These are phyloP conservation scores for Withania somnifera DNA, from an alignment of 305 asterid genomes.

Conservation along the genomic window DNA sequence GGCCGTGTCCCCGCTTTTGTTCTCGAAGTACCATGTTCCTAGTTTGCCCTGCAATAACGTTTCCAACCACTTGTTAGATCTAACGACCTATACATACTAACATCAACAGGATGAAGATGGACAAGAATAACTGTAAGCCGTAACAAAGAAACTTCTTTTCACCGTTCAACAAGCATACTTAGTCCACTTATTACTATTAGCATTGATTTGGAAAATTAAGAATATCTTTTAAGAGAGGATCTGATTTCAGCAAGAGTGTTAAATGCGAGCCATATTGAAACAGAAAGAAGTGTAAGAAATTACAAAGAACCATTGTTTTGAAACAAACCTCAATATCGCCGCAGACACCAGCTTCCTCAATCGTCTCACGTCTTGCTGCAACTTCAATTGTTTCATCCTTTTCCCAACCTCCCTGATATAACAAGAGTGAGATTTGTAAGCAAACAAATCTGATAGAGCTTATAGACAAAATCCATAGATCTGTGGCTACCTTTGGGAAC, in stretches of 20 bases:
- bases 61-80: background rate
- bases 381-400: conserved; percentile 54
- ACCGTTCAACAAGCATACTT: background rate
- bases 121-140: background rate
- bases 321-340: conserved; percentile 66
- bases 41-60: conserved; percentile 31
- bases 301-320: background rate
- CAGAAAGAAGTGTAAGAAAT: no score
- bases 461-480: background rate
- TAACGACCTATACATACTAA: background rate
- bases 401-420: conserved; percentile 90
- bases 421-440: background rate
- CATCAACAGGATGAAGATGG: background rate
- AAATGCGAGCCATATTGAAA: background rate
- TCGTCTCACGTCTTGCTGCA: conserved; percentile 75
- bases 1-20: conserved; percentile 36
- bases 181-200: background rate
- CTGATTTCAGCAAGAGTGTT: background rate
- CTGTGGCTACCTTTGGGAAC: conserved; percentile 60
- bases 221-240: background rate
- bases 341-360: conserved; percentile 84
- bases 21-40: conserved; percentile 63
- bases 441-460: background rate
- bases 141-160: background rate
- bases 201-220: background rate